These are phyloP conservation scores for Pulveroboletus sp. DNA, from an alignment of 768 basidiomycete genomes.

Conservation along the genomic window DNA sequence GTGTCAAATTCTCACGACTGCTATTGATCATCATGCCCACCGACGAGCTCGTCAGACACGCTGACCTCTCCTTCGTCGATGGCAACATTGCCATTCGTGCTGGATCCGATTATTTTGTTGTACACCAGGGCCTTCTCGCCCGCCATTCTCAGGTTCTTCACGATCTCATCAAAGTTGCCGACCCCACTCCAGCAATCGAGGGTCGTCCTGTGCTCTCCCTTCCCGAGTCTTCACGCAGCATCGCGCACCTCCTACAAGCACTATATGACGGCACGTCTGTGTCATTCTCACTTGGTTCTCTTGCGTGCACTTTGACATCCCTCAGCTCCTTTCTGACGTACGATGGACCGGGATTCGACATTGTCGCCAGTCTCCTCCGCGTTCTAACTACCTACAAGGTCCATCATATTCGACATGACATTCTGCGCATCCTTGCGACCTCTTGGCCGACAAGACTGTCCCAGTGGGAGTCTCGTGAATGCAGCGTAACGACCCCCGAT, in stretches of 20 bases:
- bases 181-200: slow-evolving; percentile 36
- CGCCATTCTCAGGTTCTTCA: slow-evolving; percentile 56
- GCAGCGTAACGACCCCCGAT: slow-evolving; percentile 42
- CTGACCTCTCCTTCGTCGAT: slow-evolving; percentile 58
- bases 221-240: slow-evolving; percentile 51
- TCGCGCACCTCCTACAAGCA: slow-evolving; percentile 55
- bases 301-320: slow-evolving; percentile 14
- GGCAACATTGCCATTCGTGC: slow-evolving; percentile 65
- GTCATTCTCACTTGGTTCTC: background rate
- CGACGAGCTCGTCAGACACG: slow-evolving; percentile 37
- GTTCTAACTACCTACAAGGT: slow-evolving; percentile 64
- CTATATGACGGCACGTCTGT: slow-evolving; percentile 70
- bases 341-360: slow-evolving; percentile 47
- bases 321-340: slow-evolving; percentile 44
- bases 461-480: slow-evolving; percentile 66
- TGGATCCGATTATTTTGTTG: slow-evolving; percentile 55
- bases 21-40: slow-evolving; percentile 8
- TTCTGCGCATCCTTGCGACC: slow-evolving; percentile 46
- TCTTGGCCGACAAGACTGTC: slow-evolving; percentile 60
- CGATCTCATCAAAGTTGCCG: slow-evolving; percentile 35
- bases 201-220: slow-evolving; percentile 53
- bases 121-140: slow-evolving; percentile 61
- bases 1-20: slow-evolving; percentile 15
- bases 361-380: slow-evolving; percentile 52
- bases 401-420: slow-evolving; percentile 49